These are phyloP conservation scores for Metschnikowia hibisci DNA, from an alignment of 805 yeast species.

Conservation along the genomic window DNA sequence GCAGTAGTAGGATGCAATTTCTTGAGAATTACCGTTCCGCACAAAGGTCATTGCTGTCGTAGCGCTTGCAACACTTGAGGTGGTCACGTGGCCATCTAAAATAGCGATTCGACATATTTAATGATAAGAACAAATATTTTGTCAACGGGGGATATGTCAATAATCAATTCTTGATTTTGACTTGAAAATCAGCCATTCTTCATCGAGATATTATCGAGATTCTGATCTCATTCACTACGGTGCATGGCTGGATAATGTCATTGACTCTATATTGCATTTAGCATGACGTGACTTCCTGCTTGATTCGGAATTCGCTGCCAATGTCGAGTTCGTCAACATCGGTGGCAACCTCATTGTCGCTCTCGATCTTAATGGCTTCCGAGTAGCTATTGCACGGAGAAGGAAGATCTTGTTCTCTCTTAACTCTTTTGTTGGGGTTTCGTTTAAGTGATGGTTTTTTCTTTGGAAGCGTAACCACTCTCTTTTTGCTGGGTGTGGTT, in stretches of 20 bases:
- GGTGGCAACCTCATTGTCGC: slow-evolving; percentile 14
- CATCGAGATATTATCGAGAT: no score
- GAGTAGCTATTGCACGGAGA: slow-evolving; percentile 36
- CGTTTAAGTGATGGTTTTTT: slow-evolving; percentile 17
- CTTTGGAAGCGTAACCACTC: slow-evolving; percentile 18
- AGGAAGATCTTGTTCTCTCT: slow-evolving; percentile 21
- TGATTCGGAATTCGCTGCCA: not conserved
- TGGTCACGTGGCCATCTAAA: no score
- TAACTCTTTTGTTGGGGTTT: slow-evolving; percentile 11
- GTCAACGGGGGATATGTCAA: no score
- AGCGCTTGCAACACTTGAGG: no score
- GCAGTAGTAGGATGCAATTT: not conserved
- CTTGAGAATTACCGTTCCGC: no score
- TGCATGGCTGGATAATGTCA: no score
- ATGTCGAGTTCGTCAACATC: slow-evolving; percentile 14
- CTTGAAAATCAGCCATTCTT: no score
- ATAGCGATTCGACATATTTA: no score
- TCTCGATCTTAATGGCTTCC: slow-evolving; percentile 16
- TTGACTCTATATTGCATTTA: not conserved
- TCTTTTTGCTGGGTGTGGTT: slow-evolving; percentile 28
- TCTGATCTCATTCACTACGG: no score
- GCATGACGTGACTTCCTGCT: slow-evolving; percentile 4
- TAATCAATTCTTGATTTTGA: no score
- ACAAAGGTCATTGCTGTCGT: no score
- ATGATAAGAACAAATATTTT: no score